Percentiles rank a stretch among this genome's conserved stretches.
Evolutionary conservation across 2,329 filamentous ascomycete species (phyloP).

Genomic region (Fusarium sp.): DNA sequence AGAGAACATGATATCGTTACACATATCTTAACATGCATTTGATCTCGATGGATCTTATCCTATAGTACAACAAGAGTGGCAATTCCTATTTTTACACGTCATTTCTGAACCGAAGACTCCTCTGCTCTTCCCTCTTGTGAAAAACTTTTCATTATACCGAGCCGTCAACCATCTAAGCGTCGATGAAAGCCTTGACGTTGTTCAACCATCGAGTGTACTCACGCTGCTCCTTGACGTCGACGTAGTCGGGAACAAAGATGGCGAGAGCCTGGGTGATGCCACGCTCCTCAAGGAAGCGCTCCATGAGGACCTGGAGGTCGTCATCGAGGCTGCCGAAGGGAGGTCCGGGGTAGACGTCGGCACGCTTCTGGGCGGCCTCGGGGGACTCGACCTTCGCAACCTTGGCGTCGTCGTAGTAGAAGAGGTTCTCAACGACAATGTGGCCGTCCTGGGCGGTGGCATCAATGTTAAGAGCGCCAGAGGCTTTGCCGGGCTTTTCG

Average conservation of each 20-base stretch:
- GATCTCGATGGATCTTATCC: constrained; percentile 41
- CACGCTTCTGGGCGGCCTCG: constrained; percentile 80
- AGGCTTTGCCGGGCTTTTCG: constrained; percentile 80
- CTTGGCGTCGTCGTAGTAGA: constrained; percentile 83
- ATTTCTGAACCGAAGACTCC: constrained; percentile 28
- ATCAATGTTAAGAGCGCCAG: constrained; percentile 86
- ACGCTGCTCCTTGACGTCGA: constrained; percentile 98
- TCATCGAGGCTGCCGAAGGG: constrained; percentile 95
- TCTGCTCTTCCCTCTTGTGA: constrained; percentile 24
- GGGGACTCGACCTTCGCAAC: constrained; percentile 81
- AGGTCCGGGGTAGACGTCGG: constrained; percentile 87
- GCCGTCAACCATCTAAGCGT: constrained; percentile 63
- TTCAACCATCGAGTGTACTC: constrained; percentile 94
- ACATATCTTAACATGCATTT: constrained; percentile 41
- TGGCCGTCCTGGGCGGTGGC: constrained; percentile 86
- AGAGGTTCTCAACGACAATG: constrained; percentile 90
- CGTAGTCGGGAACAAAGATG: constrained; percentile 93
- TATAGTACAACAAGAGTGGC: constrained; percentile 49
- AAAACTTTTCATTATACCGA: constrained; percentile 6
- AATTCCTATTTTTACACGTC: constrained; percentile 43
- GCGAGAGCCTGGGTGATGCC: constrained; percentile 89
- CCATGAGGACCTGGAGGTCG: constrained; percentile 91
- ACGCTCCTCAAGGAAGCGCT: constrained; percentile 94
- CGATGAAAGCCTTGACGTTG: constrained; percentile 87
- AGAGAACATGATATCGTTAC: constrained; percentile 43